Conservation (phyloP, 1,284 basidiomycete species). For the Pseudozyma tsukubaensis region DNA sequence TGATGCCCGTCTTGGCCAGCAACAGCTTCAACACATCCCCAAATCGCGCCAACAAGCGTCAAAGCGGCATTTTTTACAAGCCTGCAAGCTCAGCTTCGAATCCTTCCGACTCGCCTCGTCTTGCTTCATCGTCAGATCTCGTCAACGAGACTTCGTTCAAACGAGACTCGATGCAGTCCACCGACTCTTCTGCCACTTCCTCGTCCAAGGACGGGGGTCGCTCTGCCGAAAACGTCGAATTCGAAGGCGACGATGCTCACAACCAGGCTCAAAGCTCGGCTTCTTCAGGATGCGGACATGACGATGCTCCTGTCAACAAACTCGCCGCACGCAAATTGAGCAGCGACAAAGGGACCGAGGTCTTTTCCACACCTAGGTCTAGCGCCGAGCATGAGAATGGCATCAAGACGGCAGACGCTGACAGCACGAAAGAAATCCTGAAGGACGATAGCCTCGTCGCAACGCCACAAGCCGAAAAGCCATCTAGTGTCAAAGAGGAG, state of each 20-base stretch:
- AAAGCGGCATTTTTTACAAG: constrained; percentile 15
- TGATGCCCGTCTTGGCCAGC: constrained; percentile 37
- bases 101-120: constrained; percentile 3
- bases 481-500: not conserved
- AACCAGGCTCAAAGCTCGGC: constrained; percentile 35
- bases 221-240: constrained; percentile 39
- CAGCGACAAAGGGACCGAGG: constrained; percentile 10
- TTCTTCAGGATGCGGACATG: constrained; percentile 32
- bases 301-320: constrained; percentile 9
- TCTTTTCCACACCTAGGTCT: constrained; percentile 27
- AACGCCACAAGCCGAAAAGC: not conserved
- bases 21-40: constrained; percentile 28
- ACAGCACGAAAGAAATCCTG: not conserved
- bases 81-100: not conserved
- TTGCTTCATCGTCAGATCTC: not conserved
- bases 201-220: constrained; percentile 30
- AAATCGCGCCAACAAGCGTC: constrained; percentile 1
- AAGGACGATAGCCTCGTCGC: not conserved
- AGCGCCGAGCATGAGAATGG: constrained; percentile 27
- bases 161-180: constrained; percentile 42
- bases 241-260: constrained; percentile 30
- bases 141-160: constrained; percentile 9
- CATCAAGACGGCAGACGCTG: not conserved
- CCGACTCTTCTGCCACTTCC: constrained; percentile 34
- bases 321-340: not conserved